phyloP scores from a whole-genome alignment of 306 rosid genomes.

The Cucurbita argyrosperma region DNA sequence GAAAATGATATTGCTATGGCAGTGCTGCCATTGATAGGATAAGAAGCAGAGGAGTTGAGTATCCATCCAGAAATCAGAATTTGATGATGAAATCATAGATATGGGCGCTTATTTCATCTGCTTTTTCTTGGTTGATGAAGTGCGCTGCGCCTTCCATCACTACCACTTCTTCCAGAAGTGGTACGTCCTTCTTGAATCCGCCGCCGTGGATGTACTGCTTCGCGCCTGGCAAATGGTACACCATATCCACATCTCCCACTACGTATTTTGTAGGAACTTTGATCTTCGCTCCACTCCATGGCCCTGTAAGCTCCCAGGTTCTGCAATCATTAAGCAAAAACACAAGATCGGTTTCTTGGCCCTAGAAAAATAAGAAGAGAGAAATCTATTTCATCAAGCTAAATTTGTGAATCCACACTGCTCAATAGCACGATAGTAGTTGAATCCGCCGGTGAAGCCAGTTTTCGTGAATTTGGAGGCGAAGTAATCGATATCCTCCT shows the following conservation, averaged over 20 bases:
- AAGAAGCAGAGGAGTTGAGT: background rate
- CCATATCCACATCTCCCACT: background rate
- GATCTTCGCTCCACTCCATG: background rate
- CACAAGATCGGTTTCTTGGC: background rate
- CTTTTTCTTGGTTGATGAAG: background rate
- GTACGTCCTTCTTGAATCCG: background rate
- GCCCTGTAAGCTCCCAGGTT: background rate
- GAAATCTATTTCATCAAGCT: background rate
- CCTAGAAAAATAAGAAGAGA: background rate
- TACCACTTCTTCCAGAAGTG: background rate
- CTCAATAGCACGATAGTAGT: constrained; percentile 57
- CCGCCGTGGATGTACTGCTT: background rate
- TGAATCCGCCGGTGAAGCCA: constrained; percentile 69
- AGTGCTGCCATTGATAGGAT: background rate
- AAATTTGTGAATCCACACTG: constrained; percentile 21
- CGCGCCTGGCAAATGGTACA: background rate
- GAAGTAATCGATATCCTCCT: constrained; percentile 50
- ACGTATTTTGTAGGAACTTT: background rate
- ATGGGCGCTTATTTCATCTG: background rate
- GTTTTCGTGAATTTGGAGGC: constrained; percentile 41
- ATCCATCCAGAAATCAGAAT: background rate
- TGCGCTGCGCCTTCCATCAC: constrained; percentile 1
- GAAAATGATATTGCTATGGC: background rate
- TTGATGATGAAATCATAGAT: background rate
- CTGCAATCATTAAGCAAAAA: background rate